Evolutionary conservation across 2,329 filamentous ascomycete genomes (phyloP).

Genomic region (Alternaria gansuensis): DNA sequence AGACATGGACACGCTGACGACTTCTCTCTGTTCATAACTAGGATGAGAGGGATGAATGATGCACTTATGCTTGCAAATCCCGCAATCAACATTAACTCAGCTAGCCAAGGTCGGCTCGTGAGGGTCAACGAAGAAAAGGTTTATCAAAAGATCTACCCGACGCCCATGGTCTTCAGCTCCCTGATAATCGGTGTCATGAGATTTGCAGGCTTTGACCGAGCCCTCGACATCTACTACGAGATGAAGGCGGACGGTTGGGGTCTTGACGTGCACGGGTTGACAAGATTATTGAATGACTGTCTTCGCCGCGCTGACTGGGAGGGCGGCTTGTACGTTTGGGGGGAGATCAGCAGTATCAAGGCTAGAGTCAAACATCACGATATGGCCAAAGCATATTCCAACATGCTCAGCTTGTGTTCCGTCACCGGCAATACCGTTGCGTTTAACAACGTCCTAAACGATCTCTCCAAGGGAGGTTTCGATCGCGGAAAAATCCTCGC

Average conservation of each 20-base stretch:
- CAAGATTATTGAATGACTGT: conserved; percentile 54
- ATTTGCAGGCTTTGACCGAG: conserved; percentile 57
- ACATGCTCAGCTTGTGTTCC: conserved; percentile 48
- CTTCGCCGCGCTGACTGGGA: conserved; percentile 51
- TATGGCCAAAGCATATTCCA: conserved; percentile 43
- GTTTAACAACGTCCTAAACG: conserved; percentile 45
- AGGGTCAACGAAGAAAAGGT: conserved; percentile 40
- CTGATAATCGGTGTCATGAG: conserved; percentile 55
- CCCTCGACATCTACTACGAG: conserved; percentile 54
- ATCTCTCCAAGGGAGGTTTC: conserved; percentile 36
- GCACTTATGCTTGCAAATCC: conserved; percentile 55
- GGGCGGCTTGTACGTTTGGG: conserved; percentile 53
- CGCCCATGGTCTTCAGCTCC: conserved; percentile 55
- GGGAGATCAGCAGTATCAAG: conserved; percentile 52
- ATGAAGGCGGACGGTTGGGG: conserved; percentile 59
- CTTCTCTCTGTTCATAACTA: conserved; percentile 54
- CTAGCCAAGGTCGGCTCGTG: conserved; percentile 38
- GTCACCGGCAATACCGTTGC: conserved; percentile 43
- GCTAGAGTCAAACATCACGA: conserved; percentile 29
- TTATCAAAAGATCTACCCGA: conserved; percentile 57
- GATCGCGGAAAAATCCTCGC: conserved; percentile 40
- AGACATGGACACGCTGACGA: conserved; percentile 32
- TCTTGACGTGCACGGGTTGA: conserved; percentile 53
- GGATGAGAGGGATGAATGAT: conserved; percentile 53
- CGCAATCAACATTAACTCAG: conserved; percentile 50